Evolutionary conservation across 2,329 filamentous ascomycete genomes (phyloP).

Genomic region (Ampelomyces quisqualis): DNA sequence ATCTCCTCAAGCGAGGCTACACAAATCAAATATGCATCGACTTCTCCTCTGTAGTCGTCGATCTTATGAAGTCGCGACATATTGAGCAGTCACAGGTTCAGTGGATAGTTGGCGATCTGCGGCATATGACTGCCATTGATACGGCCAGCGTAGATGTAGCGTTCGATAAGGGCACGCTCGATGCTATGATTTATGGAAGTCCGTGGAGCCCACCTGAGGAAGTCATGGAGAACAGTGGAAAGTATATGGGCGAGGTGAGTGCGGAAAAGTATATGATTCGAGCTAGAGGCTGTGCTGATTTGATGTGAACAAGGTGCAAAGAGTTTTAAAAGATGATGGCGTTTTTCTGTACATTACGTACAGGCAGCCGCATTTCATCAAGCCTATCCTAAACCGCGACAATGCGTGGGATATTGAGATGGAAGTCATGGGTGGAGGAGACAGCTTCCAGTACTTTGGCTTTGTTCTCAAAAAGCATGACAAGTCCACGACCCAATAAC

Average conservation of each 20-base stretch:
- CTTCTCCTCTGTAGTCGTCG: conserved; percentile 57
- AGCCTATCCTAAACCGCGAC: conserved; percentile 25
- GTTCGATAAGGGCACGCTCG: conserved; percentile 59
- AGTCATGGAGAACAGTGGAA: conserved; percentile 51
- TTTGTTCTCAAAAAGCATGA: conserved; percentile 1
- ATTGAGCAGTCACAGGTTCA: conserved; percentile 44
- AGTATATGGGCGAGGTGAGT: conserved; percentile 54
- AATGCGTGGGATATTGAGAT: conserved; percentile 28
- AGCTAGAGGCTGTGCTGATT: too few relatives aligned
- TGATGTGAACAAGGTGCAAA: conserved; percentile 41
- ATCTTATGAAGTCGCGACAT: conserved; percentile 54
- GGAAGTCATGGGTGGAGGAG: conserved; percentile 21
- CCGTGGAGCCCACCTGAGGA: conserved; percentile 56
- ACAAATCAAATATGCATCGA: conserved; percentile 56
- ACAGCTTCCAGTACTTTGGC: conserved; percentile 28
- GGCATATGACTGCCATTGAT: conserved; percentile 49
- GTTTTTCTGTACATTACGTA: conserved; percentile 53
- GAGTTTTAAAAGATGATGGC: conserved; percentile 53
- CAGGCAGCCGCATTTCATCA: conserved; percentile 37
- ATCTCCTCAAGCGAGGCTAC: conserved; percentile 53
- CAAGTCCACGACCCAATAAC: too few relatives aligned
- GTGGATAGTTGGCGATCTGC: conserved; percentile 56
- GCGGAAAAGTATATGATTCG: neutral
- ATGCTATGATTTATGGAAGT: conserved; percentile 58
- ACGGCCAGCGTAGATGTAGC: conserved; percentile 54